phyloP scores from a whole-genome alignment of 306 rosid genomes.

The Begonia peltatifolia region DNA sequence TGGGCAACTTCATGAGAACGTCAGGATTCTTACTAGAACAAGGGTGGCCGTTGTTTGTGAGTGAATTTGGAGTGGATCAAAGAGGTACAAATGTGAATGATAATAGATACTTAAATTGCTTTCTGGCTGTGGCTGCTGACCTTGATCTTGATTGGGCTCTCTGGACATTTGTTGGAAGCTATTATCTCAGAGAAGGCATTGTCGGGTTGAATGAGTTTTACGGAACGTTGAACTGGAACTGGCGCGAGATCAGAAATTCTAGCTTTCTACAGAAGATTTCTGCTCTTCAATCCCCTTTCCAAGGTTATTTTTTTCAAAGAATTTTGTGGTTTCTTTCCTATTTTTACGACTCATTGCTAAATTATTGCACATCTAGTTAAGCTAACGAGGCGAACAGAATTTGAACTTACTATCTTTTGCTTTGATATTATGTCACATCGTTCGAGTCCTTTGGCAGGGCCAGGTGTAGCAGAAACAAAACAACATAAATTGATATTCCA shows the following conservation, averaged over 20 bases:
- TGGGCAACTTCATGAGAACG: conserved; percentile 24
- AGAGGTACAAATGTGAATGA: conserved; percentile 77
- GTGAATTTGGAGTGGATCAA: conserved; percentile 68
- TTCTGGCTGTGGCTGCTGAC: conserved; percentile 48
- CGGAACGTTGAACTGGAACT: conserved; percentile 47
- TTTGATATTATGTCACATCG: not conserved
- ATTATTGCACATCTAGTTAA: too few relatives aligned
- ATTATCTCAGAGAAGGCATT: conserved; percentile 57
- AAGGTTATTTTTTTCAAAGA: conserved; percentile 20
- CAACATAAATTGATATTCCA: conserved; percentile 47
- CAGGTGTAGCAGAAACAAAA: conserved; percentile 18
- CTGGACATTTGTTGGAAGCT: conserved; percentile 83
- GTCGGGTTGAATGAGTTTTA: conserved; percentile 58
- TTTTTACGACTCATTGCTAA: too few relatives aligned
- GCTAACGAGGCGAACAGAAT: too few relatives aligned
- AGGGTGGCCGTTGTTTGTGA: conserved; percentile 70
- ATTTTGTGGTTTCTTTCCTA: too few relatives aligned
- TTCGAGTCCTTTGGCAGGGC: conserved; percentile 31
- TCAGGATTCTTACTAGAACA: conserved; percentile 47
- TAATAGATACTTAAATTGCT: conserved; percentile 61
- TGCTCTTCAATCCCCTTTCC: conserved; percentile 59
- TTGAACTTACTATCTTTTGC: too few relatives aligned
- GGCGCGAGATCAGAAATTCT: conserved; percentile 37
- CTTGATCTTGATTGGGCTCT: conserved; percentile 72
- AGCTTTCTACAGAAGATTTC: conserved; percentile 36